Percentiles rank a stretch among this genome's conserved stretches.
phyloP scores from a whole-genome alignment of 2,329 filamentous ascomycete species.

The Colletotrichum cordylinicola region DNA sequence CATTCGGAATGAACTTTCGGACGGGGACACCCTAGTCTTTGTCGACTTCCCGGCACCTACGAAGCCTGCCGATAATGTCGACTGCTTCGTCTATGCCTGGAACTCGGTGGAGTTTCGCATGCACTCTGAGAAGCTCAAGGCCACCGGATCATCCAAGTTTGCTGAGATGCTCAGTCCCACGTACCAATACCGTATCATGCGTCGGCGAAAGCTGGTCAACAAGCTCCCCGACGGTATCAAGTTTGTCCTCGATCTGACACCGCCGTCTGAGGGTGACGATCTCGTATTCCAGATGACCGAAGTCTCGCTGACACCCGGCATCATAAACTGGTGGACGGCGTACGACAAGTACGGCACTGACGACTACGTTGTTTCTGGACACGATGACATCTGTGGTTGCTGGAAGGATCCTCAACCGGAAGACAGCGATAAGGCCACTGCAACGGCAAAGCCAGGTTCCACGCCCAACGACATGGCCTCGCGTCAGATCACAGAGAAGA shows the following conservation, averaged over 20 bases:
- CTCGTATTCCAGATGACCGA: constrained; percentile 64
- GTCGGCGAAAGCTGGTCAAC: constrained; percentile 40
- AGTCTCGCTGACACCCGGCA: constrained; percentile 60
- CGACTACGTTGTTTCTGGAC: constrained; percentile 38
- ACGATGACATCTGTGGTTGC: constrained; percentile 46
- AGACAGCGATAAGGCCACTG: neutral
- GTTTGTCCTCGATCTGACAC: constrained; percentile 69
- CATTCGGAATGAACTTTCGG: constrained; percentile 21
- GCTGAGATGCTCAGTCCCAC: constrained; percentile 47
- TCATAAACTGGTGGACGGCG: constrained; percentile 60
- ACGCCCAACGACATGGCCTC: neutral
- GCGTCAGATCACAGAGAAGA: neutral
- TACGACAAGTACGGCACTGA: constrained; percentile 36
- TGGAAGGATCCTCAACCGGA: neutral
- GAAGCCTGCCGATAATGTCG: constrained; percentile 24
- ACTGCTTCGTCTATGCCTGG: constrained; percentile 41
- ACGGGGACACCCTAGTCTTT: constrained; percentile 51
- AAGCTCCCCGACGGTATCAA: constrained; percentile 50
- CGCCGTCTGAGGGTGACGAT: constrained; percentile 66
- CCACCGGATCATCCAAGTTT: constrained; percentile 53
- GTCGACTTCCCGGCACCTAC: constrained; percentile 40
- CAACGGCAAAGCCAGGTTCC: neutral
- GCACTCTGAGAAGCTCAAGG: constrained; percentile 50
- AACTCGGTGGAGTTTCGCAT: constrained; percentile 46
- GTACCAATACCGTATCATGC: constrained; percentile 43